Conservation (phyloP, 2,329 filamentous ascomycete species). For the Aspergillus viridinutans region DNA sequence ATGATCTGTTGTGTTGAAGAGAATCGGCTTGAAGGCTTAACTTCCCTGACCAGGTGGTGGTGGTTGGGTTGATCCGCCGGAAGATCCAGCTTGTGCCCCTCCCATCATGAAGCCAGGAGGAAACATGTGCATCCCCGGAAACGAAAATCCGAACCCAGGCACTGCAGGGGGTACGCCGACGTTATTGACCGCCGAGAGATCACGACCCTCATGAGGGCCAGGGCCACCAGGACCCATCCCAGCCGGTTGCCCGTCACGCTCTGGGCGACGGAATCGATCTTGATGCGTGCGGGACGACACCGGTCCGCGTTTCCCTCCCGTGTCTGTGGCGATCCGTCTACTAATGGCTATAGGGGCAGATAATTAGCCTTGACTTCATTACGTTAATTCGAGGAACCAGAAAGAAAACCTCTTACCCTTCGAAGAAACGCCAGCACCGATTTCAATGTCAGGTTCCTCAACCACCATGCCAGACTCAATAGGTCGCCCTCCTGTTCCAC, state of each 20-base stretch:
- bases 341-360: slow-evolving; percentile 42
- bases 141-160: slow-evolving; percentile 53
- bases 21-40: slow-evolving; percentile 5
- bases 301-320: slow-evolving; percentile 47
- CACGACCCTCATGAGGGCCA: slow-evolving; percentile 31
- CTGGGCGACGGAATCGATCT: slow-evolving; percentile 30
- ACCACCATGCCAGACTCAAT: slow-evolving; percentile 83
- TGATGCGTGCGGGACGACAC: slow-evolving; percentile 41
- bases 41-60: slow-evolving; percentile 36
- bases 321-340: slow-evolving; percentile 49
- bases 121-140: slow-evolving; percentile 47
- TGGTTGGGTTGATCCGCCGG: slow-evolving; percentile 30
- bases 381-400: background rate
- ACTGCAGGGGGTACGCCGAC: slow-evolving; percentile 52
- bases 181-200: slow-evolving; percentile 36
- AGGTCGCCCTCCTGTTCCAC: slow-evolving; percentile 78
- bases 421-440: slow-evolving; percentile 92
- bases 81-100: slow-evolving; percentile 28
- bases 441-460: slow-evolving; percentile 98
- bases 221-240: slow-evolving; percentile 19
- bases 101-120: slow-evolving; percentile 47
- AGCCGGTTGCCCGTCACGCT: slow-evolving; percentile 31
- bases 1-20: background rate
- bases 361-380: slow-evolving; percentile 1
- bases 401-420: slow-evolving; percentile 56